phyloP scores from a whole-genome alignment of 2,329 filamentous ascomycete genomes.

The Diaporthe eres region DNA sequence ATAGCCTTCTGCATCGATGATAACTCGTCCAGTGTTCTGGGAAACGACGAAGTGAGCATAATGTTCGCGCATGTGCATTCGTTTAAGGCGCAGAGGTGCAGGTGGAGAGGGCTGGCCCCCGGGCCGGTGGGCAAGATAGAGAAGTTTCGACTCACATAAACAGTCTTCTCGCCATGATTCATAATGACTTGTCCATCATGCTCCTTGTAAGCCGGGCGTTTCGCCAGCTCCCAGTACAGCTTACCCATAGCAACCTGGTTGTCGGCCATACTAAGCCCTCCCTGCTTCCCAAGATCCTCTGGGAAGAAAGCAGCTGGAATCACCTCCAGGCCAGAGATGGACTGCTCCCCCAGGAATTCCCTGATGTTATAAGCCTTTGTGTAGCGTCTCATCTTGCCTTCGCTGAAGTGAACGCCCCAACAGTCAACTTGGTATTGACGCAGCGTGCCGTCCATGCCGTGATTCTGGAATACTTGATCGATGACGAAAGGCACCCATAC shows the following conservation, averaged over 20 bases:
- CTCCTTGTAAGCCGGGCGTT: slow-evolving; percentile 61
- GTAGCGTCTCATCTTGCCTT: slow-evolving; percentile 53
- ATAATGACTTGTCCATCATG: slow-evolving; percentile 59
- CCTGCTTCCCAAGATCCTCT: slow-evolving; percentile 51
- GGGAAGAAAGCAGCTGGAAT: slow-evolving; percentile 60
- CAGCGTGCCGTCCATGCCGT: slow-evolving; percentile 14
- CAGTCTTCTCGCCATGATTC: slow-evolving; percentile 45
- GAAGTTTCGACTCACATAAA: slow-evolving; percentile 42
- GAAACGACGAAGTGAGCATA: background rate
- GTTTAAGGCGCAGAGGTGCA: background rate
- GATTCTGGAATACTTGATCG: slow-evolving; percentile 48
- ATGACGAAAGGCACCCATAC: slow-evolving; percentile 60
- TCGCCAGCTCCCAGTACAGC: slow-evolving; percentile 62
- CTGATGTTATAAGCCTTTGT: slow-evolving; percentile 55
- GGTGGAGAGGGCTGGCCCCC: background rate
- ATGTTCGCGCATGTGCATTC: background rate
- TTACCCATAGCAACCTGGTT: slow-evolving; percentile 58
- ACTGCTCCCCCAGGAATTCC: slow-evolving; percentile 60
- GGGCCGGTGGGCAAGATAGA: background rate
- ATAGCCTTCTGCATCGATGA: slow-evolving; percentile 60
- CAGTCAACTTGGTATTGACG: slow-evolving; percentile 50
- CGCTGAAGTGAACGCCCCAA: slow-evolving; percentile 58
- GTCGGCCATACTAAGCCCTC: slow-evolving; percentile 50
- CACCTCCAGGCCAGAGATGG: slow-evolving; percentile 56
- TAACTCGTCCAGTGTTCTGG: slow-evolving; percentile 57